Conservation (phyloP, 108 stramenopile genomes). For the Bacterosira constricta region DNA sequence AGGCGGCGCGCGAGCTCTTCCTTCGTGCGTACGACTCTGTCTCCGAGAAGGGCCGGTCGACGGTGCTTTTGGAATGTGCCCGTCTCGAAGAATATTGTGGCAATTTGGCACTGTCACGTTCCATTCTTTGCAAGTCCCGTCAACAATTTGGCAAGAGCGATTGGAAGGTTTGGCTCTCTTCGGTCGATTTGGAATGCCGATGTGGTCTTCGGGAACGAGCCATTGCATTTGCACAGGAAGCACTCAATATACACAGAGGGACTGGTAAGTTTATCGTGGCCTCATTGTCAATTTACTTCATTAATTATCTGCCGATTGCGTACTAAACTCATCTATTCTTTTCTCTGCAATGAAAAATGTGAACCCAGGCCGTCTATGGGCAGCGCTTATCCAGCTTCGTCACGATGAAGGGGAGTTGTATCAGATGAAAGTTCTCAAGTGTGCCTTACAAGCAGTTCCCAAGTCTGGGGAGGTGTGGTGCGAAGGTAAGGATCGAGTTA, state of each 20-base stretch:
- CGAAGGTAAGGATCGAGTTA: constrained; percentile 80
- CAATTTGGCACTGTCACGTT: constrained; percentile 77
- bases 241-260: constrained; percentile 86
- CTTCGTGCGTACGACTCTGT: constrained; percentile 87
- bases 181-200: constrained; percentile 90
- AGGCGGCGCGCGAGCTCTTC: constrained; percentile 80
- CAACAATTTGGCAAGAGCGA: constrained; percentile 71
- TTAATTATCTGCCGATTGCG: too few species aligned
- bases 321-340: too few species aligned
- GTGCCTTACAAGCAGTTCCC: constrained; percentile 91
- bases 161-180: constrained; percentile 97
- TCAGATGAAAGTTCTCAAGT: constrained; percentile 73
- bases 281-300: neutral
- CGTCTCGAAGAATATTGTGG: constrained; percentile 93
- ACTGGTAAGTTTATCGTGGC: constrained; percentile 46
- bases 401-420: constrained; percentile 80
- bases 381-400: constrained; percentile 91
- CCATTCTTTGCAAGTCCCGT: constrained; percentile 87
- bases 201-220: constrained; percentile 65
- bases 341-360: neutral
- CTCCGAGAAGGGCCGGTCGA: constrained; percentile 87
- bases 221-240: constrained; percentile 69
- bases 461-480: constrained; percentile 99
- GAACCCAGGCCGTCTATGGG: constrained; percentile 91
- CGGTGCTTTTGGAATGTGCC: constrained; percentile 91